Evolutionary conservation across 202 grass and related monocot genomes (phyloP), one percentile per base, ranked within the genome.

Genomic region (Zizania palustris): DNA sequence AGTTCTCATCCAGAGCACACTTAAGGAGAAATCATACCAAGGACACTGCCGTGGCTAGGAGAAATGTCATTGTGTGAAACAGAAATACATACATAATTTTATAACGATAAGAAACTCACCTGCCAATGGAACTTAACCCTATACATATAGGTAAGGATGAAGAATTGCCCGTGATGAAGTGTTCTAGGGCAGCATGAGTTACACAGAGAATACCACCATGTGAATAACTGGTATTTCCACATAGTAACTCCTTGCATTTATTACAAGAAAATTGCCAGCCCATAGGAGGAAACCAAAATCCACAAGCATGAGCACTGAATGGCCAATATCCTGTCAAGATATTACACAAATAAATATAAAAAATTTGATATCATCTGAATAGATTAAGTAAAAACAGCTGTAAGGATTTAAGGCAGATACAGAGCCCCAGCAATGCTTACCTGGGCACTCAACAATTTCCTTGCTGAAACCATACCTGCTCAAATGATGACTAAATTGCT

Each of bases 81-180:
- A 69, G 39, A 14, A 82, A 19, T 6, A 70, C 1, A 1, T 33
- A 22, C 0, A 45, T 8, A 14, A 72, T 22, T 48, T 40, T 7
- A 9, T 16, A 16, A 59, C 1, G 59, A 60, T 51, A 82, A 80
- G 40, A 75, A 88, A 76, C 64, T 21, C 86, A 93, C 93, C 91
- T 97, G 67, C 91, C 91, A 63, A 93, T 97, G 48, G 93, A 97
- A 91, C 86, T 97, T 84, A 97, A 80, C 61, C 93, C 93, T 76
- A 92, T 72, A 87, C 93, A 97, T 80, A 97, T 85, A 69, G 82
- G 93, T 69, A 79, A 75, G 67, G 63, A 85, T 38, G 72, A 79
- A 51, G 82, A 89, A 78, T 49, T 82, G 63, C 65, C 35, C 15
- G 9, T 80, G 12, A 91, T 86, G 51, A 92, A 97, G 74, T 80